phyloP scores from a whole-genome alignment of 1,284 basidiomycete species.

The Neolentinus lepideus region DNA sequence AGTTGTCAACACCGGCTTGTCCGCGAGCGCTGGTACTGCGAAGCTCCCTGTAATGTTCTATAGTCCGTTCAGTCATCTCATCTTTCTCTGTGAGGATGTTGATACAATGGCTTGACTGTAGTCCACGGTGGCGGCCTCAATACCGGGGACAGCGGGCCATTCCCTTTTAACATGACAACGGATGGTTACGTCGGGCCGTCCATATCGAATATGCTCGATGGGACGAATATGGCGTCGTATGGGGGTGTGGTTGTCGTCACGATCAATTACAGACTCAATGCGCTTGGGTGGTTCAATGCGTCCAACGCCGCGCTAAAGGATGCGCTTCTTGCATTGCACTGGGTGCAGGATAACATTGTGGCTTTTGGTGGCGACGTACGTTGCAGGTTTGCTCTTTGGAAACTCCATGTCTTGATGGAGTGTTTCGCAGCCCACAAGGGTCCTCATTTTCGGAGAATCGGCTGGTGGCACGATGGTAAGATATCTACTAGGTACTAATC shows the following conservation, averaged over 20 bases:
- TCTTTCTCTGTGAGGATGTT: background rate
- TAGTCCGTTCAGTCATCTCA: background rate
- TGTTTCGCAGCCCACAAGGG: background rate
- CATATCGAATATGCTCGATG: background rate
- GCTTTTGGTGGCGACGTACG: conserved; percentile 14
- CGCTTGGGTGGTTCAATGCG: conserved; percentile 18
- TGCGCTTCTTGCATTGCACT: conserved; percentile 16
- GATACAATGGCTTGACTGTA: background rate
- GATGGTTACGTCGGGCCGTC: background rate
- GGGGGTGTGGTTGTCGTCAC: conserved; percentile 24
- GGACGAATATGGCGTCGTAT: background rate
- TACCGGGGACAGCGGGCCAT: background rate
- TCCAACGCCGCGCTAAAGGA: conserved; percentile 16
- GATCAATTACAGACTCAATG: conserved; percentile 25
- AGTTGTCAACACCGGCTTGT: background rate
- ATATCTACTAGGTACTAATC: background rate
- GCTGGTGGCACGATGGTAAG: background rate
- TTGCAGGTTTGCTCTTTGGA: background rate
- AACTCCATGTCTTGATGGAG: background rate
- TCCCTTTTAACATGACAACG: conserved; percentile 1
- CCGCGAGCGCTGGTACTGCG: background rate
- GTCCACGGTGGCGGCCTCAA: conserved; percentile 1
- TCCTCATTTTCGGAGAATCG: background rate
- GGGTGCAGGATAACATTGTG: conserved; percentile 23
- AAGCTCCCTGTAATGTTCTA: conserved; percentile 1